Evolutionary conservation across 2,329 filamentous ascomycete genomes (phyloP).

Genomic region (Thermothelomyces thermophilus): DNA sequence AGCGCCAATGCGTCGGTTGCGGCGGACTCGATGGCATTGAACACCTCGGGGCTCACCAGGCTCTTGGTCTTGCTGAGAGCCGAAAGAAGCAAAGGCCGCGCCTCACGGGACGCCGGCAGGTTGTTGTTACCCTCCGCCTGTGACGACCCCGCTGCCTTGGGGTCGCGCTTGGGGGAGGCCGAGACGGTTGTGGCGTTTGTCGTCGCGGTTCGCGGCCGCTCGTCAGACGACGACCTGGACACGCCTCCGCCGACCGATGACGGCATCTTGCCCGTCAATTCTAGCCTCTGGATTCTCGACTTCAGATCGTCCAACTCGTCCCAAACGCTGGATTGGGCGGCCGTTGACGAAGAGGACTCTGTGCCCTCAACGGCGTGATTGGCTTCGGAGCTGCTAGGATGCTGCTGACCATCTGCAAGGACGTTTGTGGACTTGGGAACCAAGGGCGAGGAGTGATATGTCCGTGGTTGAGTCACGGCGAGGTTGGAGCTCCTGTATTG

Average conservation of each 20-base stretch:
- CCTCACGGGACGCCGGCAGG: slow-evolving; percentile 42
- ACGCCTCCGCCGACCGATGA: slow-evolving; percentile 75
- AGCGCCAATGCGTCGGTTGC: slow-evolving; percentile 75
- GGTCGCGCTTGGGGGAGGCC: slow-evolving; percentile 68
- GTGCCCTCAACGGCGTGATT: slow-evolving; percentile 56
- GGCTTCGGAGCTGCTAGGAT: slow-evolving; percentile 32
- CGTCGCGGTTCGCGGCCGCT: slow-evolving; percentile 82
- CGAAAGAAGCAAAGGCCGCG: slow-evolving; percentile 72
- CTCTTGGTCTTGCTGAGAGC: slow-evolving; percentile 73
- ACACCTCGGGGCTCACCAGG: slow-evolving; percentile 64
- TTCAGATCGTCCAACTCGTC: slow-evolving; percentile 95
- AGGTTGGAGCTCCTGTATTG: slow-evolving; percentile 37
- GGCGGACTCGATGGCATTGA: slow-evolving; percentile 70
- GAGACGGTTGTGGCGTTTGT: slow-evolving; percentile 89
- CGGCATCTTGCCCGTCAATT: slow-evolving; percentile 82
- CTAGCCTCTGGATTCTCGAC: slow-evolving; percentile 82
- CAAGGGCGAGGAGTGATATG: slow-evolving; percentile 56
- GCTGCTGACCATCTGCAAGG: slow-evolving; percentile 31
- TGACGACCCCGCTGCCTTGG: slow-evolving; percentile 25
- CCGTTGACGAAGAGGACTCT: slow-evolving; percentile 82
- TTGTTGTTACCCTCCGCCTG: slow-evolving; percentile 37
- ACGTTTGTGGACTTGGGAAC: slow-evolving; percentile 40
- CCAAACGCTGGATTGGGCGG: slow-evolving; percentile 90
- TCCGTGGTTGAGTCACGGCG: slow-evolving; percentile 36
- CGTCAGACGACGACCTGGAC: slow-evolving; percentile 64